phyloP scores from a whole-genome alignment of 2,329 filamentous ascomycete species.

The Claviceps cyperi region DNA sequence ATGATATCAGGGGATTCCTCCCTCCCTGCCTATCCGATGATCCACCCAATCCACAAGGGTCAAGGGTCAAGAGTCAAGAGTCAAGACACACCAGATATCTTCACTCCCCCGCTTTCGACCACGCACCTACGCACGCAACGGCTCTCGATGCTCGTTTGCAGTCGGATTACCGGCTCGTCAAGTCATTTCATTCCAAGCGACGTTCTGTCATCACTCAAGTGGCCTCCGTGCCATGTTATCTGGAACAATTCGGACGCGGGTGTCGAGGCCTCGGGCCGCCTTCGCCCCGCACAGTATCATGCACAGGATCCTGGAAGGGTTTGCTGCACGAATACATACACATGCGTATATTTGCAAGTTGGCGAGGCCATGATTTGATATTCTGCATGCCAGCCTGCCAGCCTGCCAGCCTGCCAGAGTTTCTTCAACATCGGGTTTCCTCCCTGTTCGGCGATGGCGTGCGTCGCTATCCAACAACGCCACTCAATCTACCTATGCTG shows the following conservation, averaged over 20 bases:
- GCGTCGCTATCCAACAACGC: not conserved
- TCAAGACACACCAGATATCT: not conserved
- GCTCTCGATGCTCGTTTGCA: not conserved
- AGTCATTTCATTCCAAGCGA: not conserved
- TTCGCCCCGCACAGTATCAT: not conserved
- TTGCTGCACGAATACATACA: not conserved
- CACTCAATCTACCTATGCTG: not conserved
- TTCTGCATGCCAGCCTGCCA: not conserved
- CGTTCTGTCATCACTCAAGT: not conserved
- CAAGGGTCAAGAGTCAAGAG: not conserved
- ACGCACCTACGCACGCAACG: not conserved
- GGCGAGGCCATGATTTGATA: not conserved
- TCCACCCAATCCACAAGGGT: not conserved
- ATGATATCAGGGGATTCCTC: too few relatives aligned
- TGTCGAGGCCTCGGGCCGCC: not conserved
- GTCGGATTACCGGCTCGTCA: not conserved
- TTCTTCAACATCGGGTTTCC: constrained; percentile 3
- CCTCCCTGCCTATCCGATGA: not conserved
- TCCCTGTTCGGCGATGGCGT: constrained; percentile 1
- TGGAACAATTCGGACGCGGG: not conserved
- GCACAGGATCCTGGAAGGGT: not conserved
- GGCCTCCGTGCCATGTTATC: not conserved
- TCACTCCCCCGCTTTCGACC: not conserved
- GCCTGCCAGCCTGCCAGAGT: not conserved
- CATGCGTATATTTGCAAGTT: not conserved